Evolutionary conservation across 257 asterid species (phyloP).

Genomic region (Ajuga chamaepitys): DNA sequence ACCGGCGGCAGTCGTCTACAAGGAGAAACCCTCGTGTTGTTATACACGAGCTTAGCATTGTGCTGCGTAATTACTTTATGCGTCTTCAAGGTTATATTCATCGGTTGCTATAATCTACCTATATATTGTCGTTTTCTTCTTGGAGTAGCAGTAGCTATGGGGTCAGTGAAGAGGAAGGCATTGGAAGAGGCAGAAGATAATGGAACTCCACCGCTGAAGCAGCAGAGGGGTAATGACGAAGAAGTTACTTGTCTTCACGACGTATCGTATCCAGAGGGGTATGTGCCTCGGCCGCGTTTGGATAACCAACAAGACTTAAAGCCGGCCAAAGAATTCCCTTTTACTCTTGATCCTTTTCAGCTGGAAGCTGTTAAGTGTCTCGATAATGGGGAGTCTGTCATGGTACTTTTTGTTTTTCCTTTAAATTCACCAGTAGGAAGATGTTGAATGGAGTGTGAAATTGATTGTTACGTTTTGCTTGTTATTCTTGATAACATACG

Average conservation of each 20-base stretch:
- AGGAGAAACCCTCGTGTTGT: background rate
- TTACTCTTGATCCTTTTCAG: slow-evolving; percentile 85
- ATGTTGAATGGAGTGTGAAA: background rate
- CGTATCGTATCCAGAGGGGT: slow-evolving; percentile 80
- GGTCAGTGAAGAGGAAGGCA: slow-evolving; percentile 69
- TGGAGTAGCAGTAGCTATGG: slow-evolving; percentile 35
- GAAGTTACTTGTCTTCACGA: slow-evolving; percentile 79
- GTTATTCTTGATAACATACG: background rate
- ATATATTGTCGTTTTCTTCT: background rate
- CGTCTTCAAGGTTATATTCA: too few species aligned
- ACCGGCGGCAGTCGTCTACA: background rate
- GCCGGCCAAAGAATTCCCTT: slow-evolving; percentile 81
- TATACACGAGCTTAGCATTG: background rate
- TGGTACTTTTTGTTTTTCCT: slow-evolving; percentile 42
- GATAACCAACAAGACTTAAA: slow-evolving; percentile 21
- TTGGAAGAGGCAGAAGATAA: slow-evolving; percentile 34
- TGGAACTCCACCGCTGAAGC: slow-evolving; percentile 50
- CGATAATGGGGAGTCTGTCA: slow-evolving; percentile 75
- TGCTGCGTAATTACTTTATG: too few species aligned
- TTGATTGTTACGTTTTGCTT: too few species aligned
- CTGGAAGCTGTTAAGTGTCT: slow-evolving; percentile 83
- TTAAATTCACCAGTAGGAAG: background rate
- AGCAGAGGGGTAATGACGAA: slow-evolving; percentile 43
- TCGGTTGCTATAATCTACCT: too few species aligned
- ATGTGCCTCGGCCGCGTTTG: slow-evolving; percentile 30